These are phyloP conservation scores for Pichia pseudocactophila DNA, from an alignment of 805 yeast genomes.

Conservation along the genomic window DNA sequence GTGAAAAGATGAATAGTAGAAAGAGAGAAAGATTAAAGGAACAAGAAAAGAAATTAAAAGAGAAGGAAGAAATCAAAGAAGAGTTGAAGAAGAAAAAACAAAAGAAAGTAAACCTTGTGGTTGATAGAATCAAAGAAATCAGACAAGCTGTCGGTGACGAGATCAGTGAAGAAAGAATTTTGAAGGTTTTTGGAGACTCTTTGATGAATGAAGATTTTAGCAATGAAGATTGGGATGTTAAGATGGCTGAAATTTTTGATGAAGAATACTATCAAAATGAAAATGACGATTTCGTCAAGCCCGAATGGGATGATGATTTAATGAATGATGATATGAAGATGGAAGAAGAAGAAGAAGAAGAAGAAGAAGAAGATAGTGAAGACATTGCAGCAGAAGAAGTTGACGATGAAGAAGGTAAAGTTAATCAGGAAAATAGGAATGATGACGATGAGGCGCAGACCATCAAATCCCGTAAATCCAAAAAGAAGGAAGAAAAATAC, in stretches of 20 bases:
- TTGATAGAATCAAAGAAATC: conserved; percentile 59
- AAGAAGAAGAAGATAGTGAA: conserved; percentile 29
- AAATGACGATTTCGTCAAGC: conserved; percentile 41
- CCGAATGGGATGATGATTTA: conserved; percentile 52
- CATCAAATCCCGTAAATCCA: conserved; percentile 45
- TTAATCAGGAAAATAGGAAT: too few relatives aligned
- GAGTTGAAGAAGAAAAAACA: conserved; percentile 64
- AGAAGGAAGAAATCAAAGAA: conserved; percentile 46
- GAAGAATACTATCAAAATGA: conserved; percentile 66
- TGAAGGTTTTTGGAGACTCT: conserved; percentile 62
- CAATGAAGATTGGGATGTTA: conserved; percentile 82
- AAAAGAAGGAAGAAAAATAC: conserved; percentile 44
- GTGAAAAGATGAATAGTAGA: conserved; percentile 65
- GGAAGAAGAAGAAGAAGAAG: conserved; percentile 34
- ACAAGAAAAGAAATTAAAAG: conserved; percentile 43
- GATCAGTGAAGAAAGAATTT: conserved; percentile 48
- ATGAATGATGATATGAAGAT: conserved; percentile 28
- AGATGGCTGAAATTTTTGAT: conserved; percentile 76
- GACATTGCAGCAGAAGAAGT: conserved; percentile 19
- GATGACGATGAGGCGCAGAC: too few relatives aligned
- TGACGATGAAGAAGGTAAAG: conserved; percentile 18
- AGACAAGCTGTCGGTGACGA: conserved; percentile 62
- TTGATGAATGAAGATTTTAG: conserved; percentile 83
- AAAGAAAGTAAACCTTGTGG: conserved; percentile 65
- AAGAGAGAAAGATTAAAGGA: conserved; percentile 75